Conservation (phyloP, 805 yeast species). For the Metahyphopichia silvanorum region DNA sequence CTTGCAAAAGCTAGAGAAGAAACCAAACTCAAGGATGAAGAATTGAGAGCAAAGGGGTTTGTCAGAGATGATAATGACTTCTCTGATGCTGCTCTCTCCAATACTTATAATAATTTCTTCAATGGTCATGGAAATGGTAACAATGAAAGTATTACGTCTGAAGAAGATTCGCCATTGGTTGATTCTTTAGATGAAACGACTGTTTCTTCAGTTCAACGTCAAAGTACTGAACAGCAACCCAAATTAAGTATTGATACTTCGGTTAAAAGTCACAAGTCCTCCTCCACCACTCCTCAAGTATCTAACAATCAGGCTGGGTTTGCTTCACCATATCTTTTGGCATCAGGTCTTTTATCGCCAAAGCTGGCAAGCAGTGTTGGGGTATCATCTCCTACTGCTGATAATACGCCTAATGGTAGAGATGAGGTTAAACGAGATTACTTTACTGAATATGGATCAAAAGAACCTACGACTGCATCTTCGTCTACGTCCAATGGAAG, state of each 20-base stretch:
- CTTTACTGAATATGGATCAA: constrained; percentile 1
- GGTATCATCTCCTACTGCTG: constrained; percentile 8
- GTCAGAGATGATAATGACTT: constrained; percentile 22
- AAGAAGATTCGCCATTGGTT: constrained; percentile 28
- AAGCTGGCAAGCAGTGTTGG: constrained; percentile 23
- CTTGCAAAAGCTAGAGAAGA: constrained; percentile 80
- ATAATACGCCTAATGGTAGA: constrained; percentile 11
- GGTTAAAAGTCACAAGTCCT: constrained; percentile 18
- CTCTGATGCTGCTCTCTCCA: not conserved
- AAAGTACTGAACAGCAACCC: constrained; percentile 15
- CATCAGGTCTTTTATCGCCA: constrained; percentile 60
- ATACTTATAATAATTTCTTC: constrained; percentile 1
- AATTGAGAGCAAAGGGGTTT: constrained; percentile 41
- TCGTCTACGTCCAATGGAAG: constrained; percentile 1
- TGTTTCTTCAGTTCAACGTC: constrained; percentile 16
- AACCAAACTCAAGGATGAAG: constrained; percentile 54
- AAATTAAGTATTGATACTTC: constrained; percentile 33
- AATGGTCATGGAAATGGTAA: constrained; percentile 3
- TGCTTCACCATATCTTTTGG: constrained; percentile 65
- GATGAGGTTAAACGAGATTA: constrained; percentile 4
- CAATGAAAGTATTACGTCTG: constrained; percentile 21
- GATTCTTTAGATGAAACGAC: constrained; percentile 32
- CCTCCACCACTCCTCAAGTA: constrained; percentile 39
- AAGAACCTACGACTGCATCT: not conserved
- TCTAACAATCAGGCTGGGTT: constrained; percentile 41